Evolutionary conservation across 2,329 filamentous ascomycete genomes (phyloP).

Genomic region (Pseudogymnoascus sp.): DNA sequence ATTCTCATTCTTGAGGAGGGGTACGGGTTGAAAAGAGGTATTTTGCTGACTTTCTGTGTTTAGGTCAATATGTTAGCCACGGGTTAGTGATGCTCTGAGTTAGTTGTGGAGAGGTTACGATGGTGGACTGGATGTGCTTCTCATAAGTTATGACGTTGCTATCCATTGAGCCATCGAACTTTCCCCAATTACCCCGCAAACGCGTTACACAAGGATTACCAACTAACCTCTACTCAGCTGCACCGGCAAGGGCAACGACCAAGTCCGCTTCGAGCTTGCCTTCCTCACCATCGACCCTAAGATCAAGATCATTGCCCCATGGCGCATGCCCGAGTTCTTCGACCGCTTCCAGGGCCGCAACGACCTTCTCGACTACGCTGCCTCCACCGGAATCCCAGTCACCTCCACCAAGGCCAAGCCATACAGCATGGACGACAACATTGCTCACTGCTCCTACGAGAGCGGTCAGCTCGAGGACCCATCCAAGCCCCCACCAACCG

Average conservation of each 20-base stretch:
- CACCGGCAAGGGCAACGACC: slow-evolving; percentile 55
- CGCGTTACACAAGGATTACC: no score
- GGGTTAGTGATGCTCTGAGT: not conserved
- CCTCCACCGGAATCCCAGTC: slow-evolving; percentile 58
- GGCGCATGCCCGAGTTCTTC: slow-evolving; percentile 62
- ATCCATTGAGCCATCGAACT: slow-evolving; percentile 1
- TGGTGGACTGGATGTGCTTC: not conserved
- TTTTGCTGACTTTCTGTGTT: not conserved
- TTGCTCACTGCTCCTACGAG: slow-evolving; percentile 74
- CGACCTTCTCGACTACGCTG: slow-evolving; percentile 65
- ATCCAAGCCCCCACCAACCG: slow-evolving; percentile 55
- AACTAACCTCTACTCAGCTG: slow-evolving; percentile 39
- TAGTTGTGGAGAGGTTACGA: not conserved
- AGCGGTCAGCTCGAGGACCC: slow-evolving; percentile 64
- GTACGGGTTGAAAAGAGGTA: not conserved
- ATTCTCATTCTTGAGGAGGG: slow-evolving; percentile 10
- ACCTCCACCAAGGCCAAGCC: slow-evolving; percentile 64
- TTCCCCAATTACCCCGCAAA: not conserved
- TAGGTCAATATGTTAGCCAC: slow-evolving; percentile 7
- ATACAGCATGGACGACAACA: slow-evolving; percentile 60
- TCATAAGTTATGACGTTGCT: not conserved
- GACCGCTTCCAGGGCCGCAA: slow-evolving; percentile 61
- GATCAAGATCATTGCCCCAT: slow-evolving; percentile 68
- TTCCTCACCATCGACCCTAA: slow-evolving; percentile 53
- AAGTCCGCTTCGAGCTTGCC: slow-evolving; percentile 56